Base-by-base conservation (phyloP, 2,329 filamentous ascomycete species). In the Fusarium ambrosium region DNA sequence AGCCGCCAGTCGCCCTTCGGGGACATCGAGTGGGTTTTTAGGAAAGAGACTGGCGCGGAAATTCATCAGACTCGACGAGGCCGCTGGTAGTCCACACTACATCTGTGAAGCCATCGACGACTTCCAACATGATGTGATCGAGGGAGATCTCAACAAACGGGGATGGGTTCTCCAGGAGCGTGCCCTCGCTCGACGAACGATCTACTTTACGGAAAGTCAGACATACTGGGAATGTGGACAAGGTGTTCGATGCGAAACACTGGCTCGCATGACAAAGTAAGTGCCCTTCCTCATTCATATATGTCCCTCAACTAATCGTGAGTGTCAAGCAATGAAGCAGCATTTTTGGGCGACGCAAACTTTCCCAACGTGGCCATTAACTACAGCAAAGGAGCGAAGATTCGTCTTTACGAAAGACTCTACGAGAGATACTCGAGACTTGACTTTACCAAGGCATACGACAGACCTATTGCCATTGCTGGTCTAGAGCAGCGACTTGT, bases 141-240 rank as follows among this genome's bases (percentile, higher is more conserved):
- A 72, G 56, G 64, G 74, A n/a, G 20, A 59, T 2, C 16, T 71
- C 2, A 71, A 71, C 11, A 62, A 41, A 5, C 43, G 69, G 0
- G 69, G 68, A 8, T 71, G 69, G 69, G 68, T 67, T 0, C 13
- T 71, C 1, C 69, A 71, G 27, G 69, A 71, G 5, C 58, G 72
- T 2, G 72, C 72, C 5, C 67, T 77, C 1, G 67, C 75, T 4
- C 48, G 64, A 9, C 68, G 75, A 6, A 77, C 74, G 1, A 71
- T 77, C 6, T 72, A 72, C 18, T 77, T 75, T n/a, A 67, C 74
- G 0, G 29, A 72, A n/a, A 71, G 36, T 0, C 74, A 77, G 22
- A 64, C 61, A 0, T 77, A 77, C 6, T 77, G 64, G 66, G 74
- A 77, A 14, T 77, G 75, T 4, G 74, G 75, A 1, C 22, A 68